These are phyloP conservation scores for Cicer yamashitae DNA, from an alignment of 306 rosid genomes.

Conservation along the genomic window DNA sequence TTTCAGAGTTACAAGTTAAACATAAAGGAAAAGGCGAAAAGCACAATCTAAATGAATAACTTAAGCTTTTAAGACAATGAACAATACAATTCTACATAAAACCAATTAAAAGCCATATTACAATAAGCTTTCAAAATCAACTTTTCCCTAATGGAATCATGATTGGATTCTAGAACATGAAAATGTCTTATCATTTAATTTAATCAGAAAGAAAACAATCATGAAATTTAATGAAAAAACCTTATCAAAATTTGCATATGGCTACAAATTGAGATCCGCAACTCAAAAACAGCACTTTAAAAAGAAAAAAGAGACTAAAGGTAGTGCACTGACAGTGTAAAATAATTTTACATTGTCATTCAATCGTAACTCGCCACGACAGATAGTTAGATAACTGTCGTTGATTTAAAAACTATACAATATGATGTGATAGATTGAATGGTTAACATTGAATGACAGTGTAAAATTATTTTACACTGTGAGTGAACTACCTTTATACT, in stretches of 20 bases:
- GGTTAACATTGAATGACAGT: too few species aligned
- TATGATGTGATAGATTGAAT: too few species aligned
- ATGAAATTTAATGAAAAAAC: not conserved
- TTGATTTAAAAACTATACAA: too few species aligned
- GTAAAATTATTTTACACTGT: too few species aligned
- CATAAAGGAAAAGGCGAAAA: not conserved
- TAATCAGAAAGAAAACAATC: not conserved
- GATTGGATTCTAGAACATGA: not conserved
- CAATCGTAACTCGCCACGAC: too few species aligned
- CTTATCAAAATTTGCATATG: not conserved
- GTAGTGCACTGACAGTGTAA: too few species aligned
- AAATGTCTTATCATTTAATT: not conserved
- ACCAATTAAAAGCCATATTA: not conserved
- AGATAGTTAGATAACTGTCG: too few species aligned
- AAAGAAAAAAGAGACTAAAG: not conserved
- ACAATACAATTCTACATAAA: not conserved
- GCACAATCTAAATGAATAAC: constrained; percentile 5
- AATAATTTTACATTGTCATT: too few species aligned
- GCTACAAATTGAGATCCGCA: constrained; percentile 1
- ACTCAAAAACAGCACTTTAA: constrained; percentile 1
- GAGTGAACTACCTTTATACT: too few species aligned
- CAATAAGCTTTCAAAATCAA: not conserved
- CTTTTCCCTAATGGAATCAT: not conserved
- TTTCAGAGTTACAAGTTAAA: not conserved
- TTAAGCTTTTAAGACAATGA: constrained; percentile 10